Evolutionary conservation across 2,329 filamentous ascomycete genomes (phyloP).

Genomic region (Immersiporthe knoxdaviesiana): DNA sequence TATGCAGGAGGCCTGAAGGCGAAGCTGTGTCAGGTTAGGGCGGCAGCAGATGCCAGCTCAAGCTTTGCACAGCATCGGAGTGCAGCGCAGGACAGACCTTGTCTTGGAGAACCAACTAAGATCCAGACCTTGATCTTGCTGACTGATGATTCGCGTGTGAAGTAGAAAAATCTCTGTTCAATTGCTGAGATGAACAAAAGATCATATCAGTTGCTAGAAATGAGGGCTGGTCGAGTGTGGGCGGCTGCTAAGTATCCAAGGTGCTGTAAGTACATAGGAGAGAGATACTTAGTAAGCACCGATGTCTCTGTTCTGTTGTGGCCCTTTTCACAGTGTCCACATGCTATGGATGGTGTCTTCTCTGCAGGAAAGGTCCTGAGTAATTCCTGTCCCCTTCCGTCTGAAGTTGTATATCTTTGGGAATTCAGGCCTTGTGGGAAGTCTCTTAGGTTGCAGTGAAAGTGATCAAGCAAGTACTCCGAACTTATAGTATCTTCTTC

Average conservation of each 20-base stretch:
- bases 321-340: too few species aligned
- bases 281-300: too few species aligned
- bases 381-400: not conserved
- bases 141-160: not conserved
- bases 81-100: not conserved
- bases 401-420: not conserved
- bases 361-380: too few species aligned
- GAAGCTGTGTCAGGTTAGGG: not conserved
- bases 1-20: conserved; percentile 21
- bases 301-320: too few species aligned
- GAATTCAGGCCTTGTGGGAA: not conserved
- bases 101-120: not conserved
- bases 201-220: not conserved
- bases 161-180: not conserved
- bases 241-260: too few species aligned
- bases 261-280: not conserved
- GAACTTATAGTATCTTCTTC: not conserved
- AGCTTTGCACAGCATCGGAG: not conserved
- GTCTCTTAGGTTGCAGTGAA: not conserved
- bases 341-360: not conserved
- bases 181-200: not conserved
- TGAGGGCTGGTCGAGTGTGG: not conserved
- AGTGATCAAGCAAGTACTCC: not conserved
- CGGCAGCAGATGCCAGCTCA: not conserved
- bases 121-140: not conserved